Percentiles rank a stretch among this genome's conserved stretches.
Conservation (phyloP, 345 rosid species). For the Melaleuca alternifolia region DNA sequence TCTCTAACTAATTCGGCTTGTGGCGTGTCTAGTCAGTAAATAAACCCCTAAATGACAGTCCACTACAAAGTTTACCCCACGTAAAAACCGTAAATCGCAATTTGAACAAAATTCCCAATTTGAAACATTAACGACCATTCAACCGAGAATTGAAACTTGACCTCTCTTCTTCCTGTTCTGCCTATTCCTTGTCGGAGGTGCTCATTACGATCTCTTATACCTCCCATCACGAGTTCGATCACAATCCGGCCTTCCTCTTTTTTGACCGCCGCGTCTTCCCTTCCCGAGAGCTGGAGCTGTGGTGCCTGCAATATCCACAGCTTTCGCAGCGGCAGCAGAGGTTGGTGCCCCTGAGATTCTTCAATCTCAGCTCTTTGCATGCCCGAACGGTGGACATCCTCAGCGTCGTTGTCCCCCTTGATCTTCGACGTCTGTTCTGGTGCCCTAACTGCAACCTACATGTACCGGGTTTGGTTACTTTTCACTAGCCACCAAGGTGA, state of each 20-base stretch:
- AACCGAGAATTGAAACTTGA: slow-evolving; percentile 4
- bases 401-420: slow-evolving; percentile 76
- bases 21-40: too few species aligned
- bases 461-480: slow-evolving; percentile 81
- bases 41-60: too few species aligned
- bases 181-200: slow-evolving; percentile 20
- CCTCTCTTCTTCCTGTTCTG: slow-evolving; percentile 23
- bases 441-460: slow-evolving; percentile 77
- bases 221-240: slow-evolving; percentile 16
- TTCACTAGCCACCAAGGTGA: slow-evolving; percentile 31
- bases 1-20: too few species aligned
- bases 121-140: too few species aligned
- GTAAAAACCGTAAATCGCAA: too few species aligned
- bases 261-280: slow-evolving; percentile 26
- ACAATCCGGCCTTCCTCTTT: slow-evolving; percentile 4
- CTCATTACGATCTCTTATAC: slow-evolving; percentile 52
- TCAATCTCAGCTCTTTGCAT: slow-evolving; percentile 45
- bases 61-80: too few species aligned
- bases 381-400: slow-evolving; percentile 81
- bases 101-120: too few species aligned
- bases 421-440: slow-evolving; percentile 93
- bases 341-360: slow-evolving; percentile 17
- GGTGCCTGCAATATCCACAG: neutral
- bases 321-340: neutral
- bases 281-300: slow-evolving; percentile 2